Percentiles rank a stretch among this genome's conserved stretches.
phyloP scores from a whole-genome alignment of 345 rosid species.

The rapeseed (Brassica napus) region DNA sequence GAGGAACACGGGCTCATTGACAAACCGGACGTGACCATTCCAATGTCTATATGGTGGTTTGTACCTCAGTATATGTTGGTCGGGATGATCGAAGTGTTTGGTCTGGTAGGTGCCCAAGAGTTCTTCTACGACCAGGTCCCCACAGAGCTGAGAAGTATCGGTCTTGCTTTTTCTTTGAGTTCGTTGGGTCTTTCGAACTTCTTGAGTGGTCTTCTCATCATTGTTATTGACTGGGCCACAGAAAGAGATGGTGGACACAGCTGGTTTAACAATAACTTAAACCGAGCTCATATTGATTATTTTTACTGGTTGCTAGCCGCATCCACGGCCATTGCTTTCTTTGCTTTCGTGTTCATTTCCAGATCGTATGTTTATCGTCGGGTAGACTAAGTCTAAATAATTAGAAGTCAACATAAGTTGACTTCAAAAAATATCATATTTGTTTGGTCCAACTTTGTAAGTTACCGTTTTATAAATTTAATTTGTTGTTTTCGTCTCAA shows the following conservation, averaged over 20 bases:
- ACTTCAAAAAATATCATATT: not conserved
- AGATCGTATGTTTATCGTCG: slow-evolving; percentile 3
- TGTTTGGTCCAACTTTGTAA: not conserved
- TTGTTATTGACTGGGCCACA: not conserved
- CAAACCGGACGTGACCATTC: slow-evolving; percentile 4
- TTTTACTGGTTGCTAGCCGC: slow-evolving; percentile 15
- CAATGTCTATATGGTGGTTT: slow-evolving; percentile 17
- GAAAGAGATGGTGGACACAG: slow-evolving; percentile 7
- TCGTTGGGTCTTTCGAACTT: slow-evolving; percentile 12
- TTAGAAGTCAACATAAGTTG: not conserved
- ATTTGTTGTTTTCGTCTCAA: not conserved
- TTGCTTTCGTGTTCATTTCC: not conserved
- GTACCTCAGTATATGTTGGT: slow-evolving; percentile 11
- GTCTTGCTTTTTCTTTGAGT: slow-evolving; percentile 12
- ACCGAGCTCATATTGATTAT: slow-evolving; percentile 12
- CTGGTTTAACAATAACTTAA: slow-evolving; percentile 6
- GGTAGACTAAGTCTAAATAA: not conserved
- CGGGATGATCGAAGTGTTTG: slow-evolving; percentile 6
- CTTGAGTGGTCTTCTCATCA: slow-evolving; percentile 13
- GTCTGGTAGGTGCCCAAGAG: slow-evolving; percentile 2
- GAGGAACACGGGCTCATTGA: slow-evolving; percentile 7
- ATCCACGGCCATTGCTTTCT: not conserved
- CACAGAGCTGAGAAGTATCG: slow-evolving; percentile 7
- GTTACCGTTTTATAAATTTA: not conserved
- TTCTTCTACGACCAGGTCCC: slow-evolving; percentile 19